Percentiles rank a stretch among this genome's conserved stretches.
phyloP scores from a whole-genome alignment of 1,139 yeast genomes.

The Zygoascus sp. region DNA sequence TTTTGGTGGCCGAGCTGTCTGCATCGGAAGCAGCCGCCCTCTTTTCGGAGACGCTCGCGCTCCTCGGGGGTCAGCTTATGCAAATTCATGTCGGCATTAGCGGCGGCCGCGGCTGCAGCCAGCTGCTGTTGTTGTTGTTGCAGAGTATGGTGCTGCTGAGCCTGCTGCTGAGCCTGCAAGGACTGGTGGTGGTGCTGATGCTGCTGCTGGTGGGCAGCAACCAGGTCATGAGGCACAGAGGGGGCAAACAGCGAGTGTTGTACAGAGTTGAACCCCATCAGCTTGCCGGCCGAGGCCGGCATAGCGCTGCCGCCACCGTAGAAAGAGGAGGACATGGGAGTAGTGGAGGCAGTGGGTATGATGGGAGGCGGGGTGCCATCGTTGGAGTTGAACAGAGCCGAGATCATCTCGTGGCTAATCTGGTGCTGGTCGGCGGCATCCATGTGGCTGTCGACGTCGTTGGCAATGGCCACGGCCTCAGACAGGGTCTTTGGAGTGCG shows the following conservation, averaged over 20 bases:
- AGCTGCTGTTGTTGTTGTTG: too few relatives aligned
- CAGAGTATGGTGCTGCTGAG: too few relatives aligned
- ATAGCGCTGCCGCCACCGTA: neutral
- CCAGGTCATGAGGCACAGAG: too few relatives aligned
- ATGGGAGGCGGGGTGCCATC: neutral
- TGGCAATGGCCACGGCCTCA: slow-evolving; percentile 4
- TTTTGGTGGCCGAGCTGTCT: slow-evolving; percentile 11
- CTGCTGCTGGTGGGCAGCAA: neutral
- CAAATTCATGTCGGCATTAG: slow-evolving; percentile 9
- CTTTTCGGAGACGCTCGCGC: slow-evolving; percentile 9
- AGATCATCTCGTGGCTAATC: slow-evolving; percentile 7
- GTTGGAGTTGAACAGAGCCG: slow-evolving; percentile 3
- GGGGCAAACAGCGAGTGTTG: too few relatives aligned
- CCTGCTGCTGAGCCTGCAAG: neutral
- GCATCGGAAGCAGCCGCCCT: slow-evolving; percentile 12
- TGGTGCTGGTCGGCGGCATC: neutral
- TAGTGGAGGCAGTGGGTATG: slow-evolving; percentile 1
- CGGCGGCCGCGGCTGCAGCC: too few relatives aligned
- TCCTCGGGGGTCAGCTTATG: slow-evolving; percentile 12
- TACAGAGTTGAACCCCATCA: too few relatives aligned
- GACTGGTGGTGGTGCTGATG: neutral
- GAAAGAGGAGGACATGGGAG: neutral
- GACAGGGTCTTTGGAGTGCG: slow-evolving; percentile 4
- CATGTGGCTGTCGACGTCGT: neutral
- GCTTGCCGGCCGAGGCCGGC: neutral